Evolutionary conservation across 208 protist genomes (phyloP).

Genomic region (Crithidia acanthocephali): DNA sequence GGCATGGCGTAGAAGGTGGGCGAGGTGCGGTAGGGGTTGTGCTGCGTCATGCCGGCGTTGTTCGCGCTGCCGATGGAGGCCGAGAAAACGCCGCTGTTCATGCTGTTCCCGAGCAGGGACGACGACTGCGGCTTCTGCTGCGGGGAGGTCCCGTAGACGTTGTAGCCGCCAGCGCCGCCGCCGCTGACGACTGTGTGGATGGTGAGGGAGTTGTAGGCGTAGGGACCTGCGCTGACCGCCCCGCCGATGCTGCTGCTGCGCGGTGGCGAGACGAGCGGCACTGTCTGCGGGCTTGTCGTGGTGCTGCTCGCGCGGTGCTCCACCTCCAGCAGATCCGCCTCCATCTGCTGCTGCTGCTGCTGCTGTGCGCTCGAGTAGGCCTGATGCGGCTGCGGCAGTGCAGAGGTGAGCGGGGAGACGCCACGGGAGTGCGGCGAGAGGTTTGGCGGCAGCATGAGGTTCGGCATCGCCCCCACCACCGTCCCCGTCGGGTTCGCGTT

Average conservation of each 20-base stretch:
- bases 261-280: slow-evolving; percentile 28
- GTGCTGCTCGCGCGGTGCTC: slow-evolving; percentile 7
- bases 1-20: slow-evolving; percentile 9
- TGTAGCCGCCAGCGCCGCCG: neutral
- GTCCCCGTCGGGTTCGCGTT: slow-evolving; percentile 16
- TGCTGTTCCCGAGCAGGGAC: slow-evolving; percentile 13
- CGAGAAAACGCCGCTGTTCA: slow-evolving; percentile 12
- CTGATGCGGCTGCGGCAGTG: neutral
- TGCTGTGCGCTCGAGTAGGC: neutral
- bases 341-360: slow-evolving; percentile 18
- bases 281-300: slow-evolving; percentile 23
- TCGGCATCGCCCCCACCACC: slow-evolving; percentile 25
- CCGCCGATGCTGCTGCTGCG: slow-evolving; percentile 34
- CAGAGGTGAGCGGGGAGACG: slow-evolving; percentile 4
- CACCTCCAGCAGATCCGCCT: slow-evolving; percentile 9
- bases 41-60: slow-evolving; percentile 7
- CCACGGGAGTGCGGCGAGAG: slow-evolving; percentile 9
- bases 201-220: neutral
- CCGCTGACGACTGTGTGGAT: too few relatives aligned
- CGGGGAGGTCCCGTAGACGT: slow-evolving; percentile 1
- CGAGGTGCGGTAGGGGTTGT: slow-evolving; percentile 32
- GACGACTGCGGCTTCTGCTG: slow-evolving; percentile 14
- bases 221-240: neutral
- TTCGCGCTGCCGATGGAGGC: slow-evolving; percentile 2
- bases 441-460: slow-evolving; percentile 37